Conservation (phyloP, 2,329 filamentous ascomycete genomes). For the Macroventuria anomochaeta region DNA sequence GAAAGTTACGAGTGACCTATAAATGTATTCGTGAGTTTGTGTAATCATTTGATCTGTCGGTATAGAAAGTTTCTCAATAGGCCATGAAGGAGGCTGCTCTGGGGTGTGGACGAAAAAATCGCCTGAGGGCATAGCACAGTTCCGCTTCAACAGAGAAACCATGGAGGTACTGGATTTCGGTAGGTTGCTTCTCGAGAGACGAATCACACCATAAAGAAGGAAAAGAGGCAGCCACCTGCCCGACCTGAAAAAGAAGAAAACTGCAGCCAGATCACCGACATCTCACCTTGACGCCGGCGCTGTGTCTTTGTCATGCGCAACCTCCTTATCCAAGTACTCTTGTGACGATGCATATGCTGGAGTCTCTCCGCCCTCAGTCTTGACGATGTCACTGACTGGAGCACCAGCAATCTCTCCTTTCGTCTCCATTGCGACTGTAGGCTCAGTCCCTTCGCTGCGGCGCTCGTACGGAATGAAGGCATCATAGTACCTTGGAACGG, state of each 20-base stretch:
- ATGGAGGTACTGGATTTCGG: background rate
- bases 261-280: background rate
- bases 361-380: constrained; percentile 3
- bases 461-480: constrained; percentile 58
- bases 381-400: constrained; percentile 13
- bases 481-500: constrained; percentile 62
- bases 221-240: background rate
- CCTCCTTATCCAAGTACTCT: constrained; percentile 7
- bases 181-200: background rate
- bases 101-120: background rate
- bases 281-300: background rate
- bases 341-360: constrained; percentile 11
- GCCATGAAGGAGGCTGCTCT: background rate
- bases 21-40: no score
- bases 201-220: background rate
- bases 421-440: constrained; percentile 34
- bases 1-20: no score
- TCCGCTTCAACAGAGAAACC: background rate
- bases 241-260: background rate
- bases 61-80: background rate
- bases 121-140: background rate
- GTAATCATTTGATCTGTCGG: no score
- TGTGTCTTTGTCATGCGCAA: constrained; percentile 1
- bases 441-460: constrained; percentile 54
- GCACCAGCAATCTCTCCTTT: constrained; percentile 36